phyloP scores from a whole-genome alignment of 352 stramenopile species.

The Pythium monospermum region DNA sequence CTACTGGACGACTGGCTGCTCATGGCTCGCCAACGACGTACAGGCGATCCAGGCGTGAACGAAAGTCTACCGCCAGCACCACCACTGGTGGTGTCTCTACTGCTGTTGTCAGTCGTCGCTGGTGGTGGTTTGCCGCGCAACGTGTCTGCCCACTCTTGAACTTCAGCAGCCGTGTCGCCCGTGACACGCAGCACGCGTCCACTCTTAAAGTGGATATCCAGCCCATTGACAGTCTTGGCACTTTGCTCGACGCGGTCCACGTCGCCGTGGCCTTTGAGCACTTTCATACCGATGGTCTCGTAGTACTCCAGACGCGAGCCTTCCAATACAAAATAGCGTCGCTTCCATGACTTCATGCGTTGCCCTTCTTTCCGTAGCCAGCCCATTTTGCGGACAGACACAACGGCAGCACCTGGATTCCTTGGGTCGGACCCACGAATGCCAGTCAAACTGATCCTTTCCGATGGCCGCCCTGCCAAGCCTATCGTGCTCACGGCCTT shows the following conservation, averaged over 20 bases:
- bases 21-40: constrained; percentile 7
- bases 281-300: constrained; percentile 24
- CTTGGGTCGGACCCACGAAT: neutral
- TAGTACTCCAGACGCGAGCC: constrained; percentile 28
- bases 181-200: constrained; percentile 61
- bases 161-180: constrained; percentile 57
- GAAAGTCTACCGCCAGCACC: neutral
- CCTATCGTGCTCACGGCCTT: constrained; percentile 8
- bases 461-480: neutral
- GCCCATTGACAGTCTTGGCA: constrained; percentile 47
- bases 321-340: constrained; percentile 65
- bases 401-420: neutral
- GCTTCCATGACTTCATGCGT: constrained; percentile 64
- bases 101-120: neutral
- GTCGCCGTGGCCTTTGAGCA: constrained; percentile 44
- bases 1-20: constrained; percentile 9
- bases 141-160: constrained; percentile 51
- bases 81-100: neutral
- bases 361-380: constrained; percentile 81
- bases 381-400: constrained; percentile 40
- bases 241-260: constrained; percentile 43
- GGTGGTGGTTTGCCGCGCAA: constrained; percentile 23
- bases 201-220: constrained; percentile 58
- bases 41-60: too few relatives aligned
- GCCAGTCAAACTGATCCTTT: neutral